Percentiles rank a stretch among this genome's conserved stretches.
Conservation (phyloP, 2,329 filamentous ascomycete genomes). For the Mycosphaerella sp. region DNA sequence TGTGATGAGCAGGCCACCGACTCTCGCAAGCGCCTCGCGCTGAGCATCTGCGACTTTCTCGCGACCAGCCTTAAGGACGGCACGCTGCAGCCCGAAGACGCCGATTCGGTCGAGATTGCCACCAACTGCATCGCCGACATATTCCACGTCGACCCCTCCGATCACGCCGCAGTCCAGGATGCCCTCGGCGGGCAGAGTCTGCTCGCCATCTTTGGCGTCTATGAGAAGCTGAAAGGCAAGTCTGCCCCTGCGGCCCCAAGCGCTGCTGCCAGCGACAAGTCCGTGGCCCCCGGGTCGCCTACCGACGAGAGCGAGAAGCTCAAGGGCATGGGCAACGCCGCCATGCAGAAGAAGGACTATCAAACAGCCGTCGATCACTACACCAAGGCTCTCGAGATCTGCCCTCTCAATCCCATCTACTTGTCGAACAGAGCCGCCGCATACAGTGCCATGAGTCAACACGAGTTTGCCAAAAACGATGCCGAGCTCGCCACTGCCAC, state of each 20-base stretch:
- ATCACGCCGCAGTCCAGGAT: slow-evolving; percentile 64
- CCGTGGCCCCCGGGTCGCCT: slow-evolving; percentile 26
- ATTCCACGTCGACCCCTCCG: slow-evolving; percentile 86
- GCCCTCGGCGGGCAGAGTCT: slow-evolving; percentile 83
- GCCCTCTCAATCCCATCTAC: slow-evolving; percentile 88
- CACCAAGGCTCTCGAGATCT: slow-evolving; percentile 72
- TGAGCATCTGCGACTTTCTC: slow-evolving; percentile 96
- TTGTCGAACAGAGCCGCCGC: slow-evolving; percentile 96
- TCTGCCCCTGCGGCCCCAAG: slow-evolving; percentile 42
- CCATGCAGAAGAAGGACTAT: slow-evolving; percentile 95
- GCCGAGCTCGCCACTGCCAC: slow-evolving; percentile 83
- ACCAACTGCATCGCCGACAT: slow-evolving; percentile 89
- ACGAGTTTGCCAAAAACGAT: slow-evolving; percentile 76
- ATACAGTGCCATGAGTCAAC: slow-evolving; percentile 76
- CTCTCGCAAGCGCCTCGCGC: slow-evolving; percentile 80
- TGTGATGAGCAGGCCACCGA: slow-evolving; percentile 32
- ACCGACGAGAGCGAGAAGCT: slow-evolving; percentile 80
- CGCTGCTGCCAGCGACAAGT: slow-evolving; percentile 44
- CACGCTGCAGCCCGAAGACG: slow-evolving; percentile 78
- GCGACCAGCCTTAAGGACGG: slow-evolving; percentile 77
- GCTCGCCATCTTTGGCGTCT: slow-evolving; percentile 85
- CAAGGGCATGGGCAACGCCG: slow-evolving; percentile 86
- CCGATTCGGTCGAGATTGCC: slow-evolving; percentile 89
- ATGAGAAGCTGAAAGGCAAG: slow-evolving; percentile 83
- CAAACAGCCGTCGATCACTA: slow-evolving; percentile 74